Percentiles rank a stretch among this genome's conserved stretches.
These are phyloP conservation scores for Suhomyces anneliseae DNA, from an alignment of 1,139 yeast species.

Conservation along the genomic window DNA sequence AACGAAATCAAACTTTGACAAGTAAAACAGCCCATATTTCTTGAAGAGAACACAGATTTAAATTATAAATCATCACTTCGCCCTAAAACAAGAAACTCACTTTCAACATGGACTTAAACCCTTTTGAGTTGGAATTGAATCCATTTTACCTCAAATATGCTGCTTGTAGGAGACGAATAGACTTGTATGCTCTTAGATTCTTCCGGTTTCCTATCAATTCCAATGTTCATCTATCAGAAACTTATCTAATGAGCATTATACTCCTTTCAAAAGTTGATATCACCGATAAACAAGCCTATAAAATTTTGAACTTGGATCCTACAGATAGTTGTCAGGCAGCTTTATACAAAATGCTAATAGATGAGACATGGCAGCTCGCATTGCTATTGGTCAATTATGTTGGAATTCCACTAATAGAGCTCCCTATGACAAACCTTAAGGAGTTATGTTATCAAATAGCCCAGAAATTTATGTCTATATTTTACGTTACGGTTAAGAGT, in stretches of 20 bases:
- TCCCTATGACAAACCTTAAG: conserved; percentile 25
- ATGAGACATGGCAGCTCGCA: background rate
- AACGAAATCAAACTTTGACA: background rate
- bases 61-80: too few species aligned
- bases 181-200: background rate
- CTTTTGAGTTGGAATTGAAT: too few species aligned
- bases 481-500: conserved; percentile 23
- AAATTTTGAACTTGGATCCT: background rate
- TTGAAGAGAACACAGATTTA: too few species aligned
- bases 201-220: background rate
- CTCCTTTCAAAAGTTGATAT: background rate
- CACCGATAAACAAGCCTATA: background rate
- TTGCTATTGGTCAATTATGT: background rate
- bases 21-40: too few species aligned
- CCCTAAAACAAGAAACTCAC: too few species aligned
- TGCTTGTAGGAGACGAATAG: background rate
- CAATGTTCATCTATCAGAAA: background rate
- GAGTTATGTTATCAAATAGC: conserved; percentile 22
- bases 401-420: conserved; percentile 5
- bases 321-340: background rate
- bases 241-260: conserved; percentile 1
- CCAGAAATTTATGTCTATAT: conserved; percentile 19
- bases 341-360: background rate
- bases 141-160: too few species aligned
- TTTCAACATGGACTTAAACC: too few species aligned